phyloP scores from a whole-genome alignment of 257 asterid species.

The Salvia splendens region DNA sequence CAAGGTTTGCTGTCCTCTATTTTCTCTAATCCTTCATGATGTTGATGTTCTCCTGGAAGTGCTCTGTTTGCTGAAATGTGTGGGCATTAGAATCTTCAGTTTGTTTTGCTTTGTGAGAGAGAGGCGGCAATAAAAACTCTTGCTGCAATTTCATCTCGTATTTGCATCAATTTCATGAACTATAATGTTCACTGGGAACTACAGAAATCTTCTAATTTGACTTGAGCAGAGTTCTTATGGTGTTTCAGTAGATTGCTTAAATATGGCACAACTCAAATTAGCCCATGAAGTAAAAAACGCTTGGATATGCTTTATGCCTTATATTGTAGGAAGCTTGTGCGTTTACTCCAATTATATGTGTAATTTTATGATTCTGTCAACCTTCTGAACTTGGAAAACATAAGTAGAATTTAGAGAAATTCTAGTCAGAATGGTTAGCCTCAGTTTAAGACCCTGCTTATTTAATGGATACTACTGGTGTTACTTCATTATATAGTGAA shows the following conservation, averaged over 20 bases:
- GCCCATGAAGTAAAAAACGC: neutral
- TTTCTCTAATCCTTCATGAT: neutral
- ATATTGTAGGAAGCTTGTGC: conserved; percentile 6
- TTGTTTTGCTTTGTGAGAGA: neutral
- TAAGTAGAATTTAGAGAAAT: too few relatives aligned
- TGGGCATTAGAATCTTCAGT: neutral
- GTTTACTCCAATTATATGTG: neutral
- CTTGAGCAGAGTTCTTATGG: neutral
- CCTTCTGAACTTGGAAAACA: neutral
- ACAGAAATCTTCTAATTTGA: conserved; percentile 14
- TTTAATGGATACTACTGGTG: neutral
- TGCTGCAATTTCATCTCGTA: conserved; percentile 22
- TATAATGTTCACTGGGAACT: conserved; percentile 1
- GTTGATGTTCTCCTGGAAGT: neutral
- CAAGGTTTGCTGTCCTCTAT: conserved; percentile 45
- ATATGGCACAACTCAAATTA: neutral
- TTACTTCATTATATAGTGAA: neutral
- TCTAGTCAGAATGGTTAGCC: neutral
- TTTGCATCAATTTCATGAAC: neutral
- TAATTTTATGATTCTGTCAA: neutral
- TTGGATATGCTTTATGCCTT: conserved; percentile 2
- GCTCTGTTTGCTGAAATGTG: conserved; percentile 15
- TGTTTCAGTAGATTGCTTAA: neutral
- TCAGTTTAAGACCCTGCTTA: conserved; percentile 3
- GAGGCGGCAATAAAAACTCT: conserved; percentile 5